Conservation (phyloP, 768 basidiomycete genomes). For the Ramaria rubella region DNA sequence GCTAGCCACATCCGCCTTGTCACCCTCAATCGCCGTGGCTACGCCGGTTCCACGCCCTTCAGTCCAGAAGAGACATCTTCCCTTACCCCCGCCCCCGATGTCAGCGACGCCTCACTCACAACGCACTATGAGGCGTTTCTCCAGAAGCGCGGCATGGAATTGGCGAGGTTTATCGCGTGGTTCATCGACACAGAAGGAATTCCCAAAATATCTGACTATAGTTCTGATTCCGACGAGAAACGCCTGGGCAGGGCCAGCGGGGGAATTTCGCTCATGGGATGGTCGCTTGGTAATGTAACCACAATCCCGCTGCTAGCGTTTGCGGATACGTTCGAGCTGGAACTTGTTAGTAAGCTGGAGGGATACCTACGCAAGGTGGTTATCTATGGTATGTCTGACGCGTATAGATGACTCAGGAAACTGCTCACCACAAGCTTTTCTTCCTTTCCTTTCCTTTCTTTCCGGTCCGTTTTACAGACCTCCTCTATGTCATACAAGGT, state of each 20-base stretch:
- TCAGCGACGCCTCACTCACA: neutral
- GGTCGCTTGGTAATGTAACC: constrained; percentile 29
- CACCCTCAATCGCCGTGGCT: constrained; percentile 32
- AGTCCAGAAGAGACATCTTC: constrained; percentile 21
- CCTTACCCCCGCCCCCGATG: too few species aligned
- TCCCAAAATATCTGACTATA: constrained; percentile 18
- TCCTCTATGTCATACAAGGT: neutral
- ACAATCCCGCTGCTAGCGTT: constrained; percentile 22
- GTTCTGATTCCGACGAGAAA: too few species aligned
- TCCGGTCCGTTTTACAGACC: too few species aligned
- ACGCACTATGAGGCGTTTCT: constrained; percentile 15
- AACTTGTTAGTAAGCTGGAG: constrained; percentile 15
- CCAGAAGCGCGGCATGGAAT: constrained; percentile 27
- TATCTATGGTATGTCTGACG: constrained; percentile 22
- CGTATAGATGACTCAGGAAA: neutral
- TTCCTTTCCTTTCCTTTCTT: too few species aligned
- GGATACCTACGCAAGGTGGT: constrained; percentile 23
- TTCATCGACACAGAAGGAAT: constrained; percentile 27
- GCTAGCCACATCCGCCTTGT: constrained; percentile 29
- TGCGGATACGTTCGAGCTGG: constrained; percentile 17
- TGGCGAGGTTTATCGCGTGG: constrained; percentile 27
- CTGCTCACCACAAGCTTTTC: too few species aligned
- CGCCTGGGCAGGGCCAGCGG: too few species aligned
- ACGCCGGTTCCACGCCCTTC: constrained; percentile 31
- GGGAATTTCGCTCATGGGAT: constrained; percentile 29